These are phyloP conservation scores for Fusarium fracticaudum DNA, from an alignment of 2,329 filamentous ascomycete genomes.

Conservation along the genomic window DNA sequence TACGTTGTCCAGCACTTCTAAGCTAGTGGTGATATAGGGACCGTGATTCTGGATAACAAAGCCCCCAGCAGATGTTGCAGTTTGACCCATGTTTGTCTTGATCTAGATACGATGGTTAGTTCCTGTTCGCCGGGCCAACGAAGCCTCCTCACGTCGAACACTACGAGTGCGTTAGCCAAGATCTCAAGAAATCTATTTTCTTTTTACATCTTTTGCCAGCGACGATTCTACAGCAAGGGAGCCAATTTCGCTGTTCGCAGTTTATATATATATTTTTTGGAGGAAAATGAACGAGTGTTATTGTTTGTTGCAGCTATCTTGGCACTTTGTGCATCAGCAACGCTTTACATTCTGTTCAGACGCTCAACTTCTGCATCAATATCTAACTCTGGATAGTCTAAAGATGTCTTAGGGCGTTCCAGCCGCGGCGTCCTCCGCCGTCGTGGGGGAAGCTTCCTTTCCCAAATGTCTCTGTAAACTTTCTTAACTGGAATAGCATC, in stretches of 20 bases:
- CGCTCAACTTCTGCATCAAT: not conserved
- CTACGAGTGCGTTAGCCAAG: too few species aligned
- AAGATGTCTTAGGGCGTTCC: not conserved
- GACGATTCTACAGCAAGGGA: too few species aligned
- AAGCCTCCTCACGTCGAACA: too few species aligned
- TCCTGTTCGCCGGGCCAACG: not conserved
- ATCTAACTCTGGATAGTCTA: not conserved
- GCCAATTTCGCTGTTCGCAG: too few species aligned
- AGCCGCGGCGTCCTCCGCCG: not conserved
- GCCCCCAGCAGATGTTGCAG: not conserved
- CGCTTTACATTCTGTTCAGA: not conserved
- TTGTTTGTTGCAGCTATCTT: not conserved
- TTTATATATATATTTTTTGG: too few species aligned
- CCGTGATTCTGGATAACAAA: not conserved
- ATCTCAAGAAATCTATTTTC: too few species aligned
- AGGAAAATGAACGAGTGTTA: too few species aligned
- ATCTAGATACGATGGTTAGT: not conserved
- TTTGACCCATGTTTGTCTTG: not conserved
- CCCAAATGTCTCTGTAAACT: conserved; percentile 19
- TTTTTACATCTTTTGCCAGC: too few species aligned
- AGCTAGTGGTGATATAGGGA: not conserved
- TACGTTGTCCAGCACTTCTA: not conserved
- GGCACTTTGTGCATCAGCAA: fast-evolving
- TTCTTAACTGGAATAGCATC: not conserved
- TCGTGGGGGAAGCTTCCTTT: conserved; percentile 1